Base-by-base conservation (phyloP, 345 rosid species). In the Orychophragmus violaceus region DNA sequence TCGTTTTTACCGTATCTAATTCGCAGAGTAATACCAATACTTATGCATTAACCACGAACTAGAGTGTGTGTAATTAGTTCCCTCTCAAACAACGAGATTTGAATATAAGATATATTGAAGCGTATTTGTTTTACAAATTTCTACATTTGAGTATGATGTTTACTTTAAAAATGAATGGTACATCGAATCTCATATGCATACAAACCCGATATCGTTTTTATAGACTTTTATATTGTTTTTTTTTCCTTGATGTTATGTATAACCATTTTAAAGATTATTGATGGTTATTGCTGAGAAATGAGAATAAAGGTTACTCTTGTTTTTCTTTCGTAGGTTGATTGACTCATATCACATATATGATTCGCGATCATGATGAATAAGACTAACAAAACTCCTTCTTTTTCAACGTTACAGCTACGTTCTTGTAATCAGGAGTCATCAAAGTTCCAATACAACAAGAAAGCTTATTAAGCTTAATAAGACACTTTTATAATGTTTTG, bases 361-460 rank as follows among this genome's bases (percentile, higher is more conserved):
- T 55, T 59, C 52, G 10, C 61, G 35, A 56, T 44, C 32, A n/a
- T 57, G 57, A 25, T 27, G 56, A 41, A 30, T 30, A 3, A 24
- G 25, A 23, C 35, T 67, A 45, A 24, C 8, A 25, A 36, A 48
- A 25, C 41, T 35, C 14, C 50, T 33, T 5, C 6, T 33, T 56
- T 57, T 61, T 51, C 61, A 69, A 60, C 74, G 29, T 61, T 9
- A 49, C 60, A 69, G 30, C 74, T 69, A 41, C n/a, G 49, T 44
- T 7, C 10, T 13, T 18, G n/a, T n/a, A n/a, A n/a, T 3, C 3
- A 35, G 23, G 30, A 36, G 50, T 68, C n/a, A 25, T 59, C 58
- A 58, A 25, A 60, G 44, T 30, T 62, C 45, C 5, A 30, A 30
- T 60, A 19, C 10, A 61, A 41, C 68, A 60, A 70, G 36, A 29